Conservation (phyloP, 495 filamentous ascomycete species). For the Amphirosellinia nigrospora region DNA sequence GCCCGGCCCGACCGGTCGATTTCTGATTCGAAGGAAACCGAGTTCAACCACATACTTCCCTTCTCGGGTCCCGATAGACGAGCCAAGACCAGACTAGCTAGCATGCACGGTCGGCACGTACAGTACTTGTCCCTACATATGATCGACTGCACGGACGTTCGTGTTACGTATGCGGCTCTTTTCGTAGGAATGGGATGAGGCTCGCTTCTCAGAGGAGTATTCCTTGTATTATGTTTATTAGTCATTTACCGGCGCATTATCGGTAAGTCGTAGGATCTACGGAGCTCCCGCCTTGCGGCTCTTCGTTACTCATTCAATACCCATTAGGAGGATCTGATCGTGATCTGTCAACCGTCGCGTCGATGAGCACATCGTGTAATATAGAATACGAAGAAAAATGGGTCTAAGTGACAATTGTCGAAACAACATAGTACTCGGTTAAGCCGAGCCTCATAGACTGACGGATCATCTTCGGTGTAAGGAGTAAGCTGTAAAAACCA, state of each 20-base stretch:
- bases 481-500: neutral
- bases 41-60: neutral
- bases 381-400: neutral
- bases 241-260: neutral
- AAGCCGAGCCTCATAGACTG: neutral
- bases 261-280: neutral
- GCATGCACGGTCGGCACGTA: constrained; percentile 3
- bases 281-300: constrained; percentile 6
- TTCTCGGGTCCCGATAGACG: constrained; percentile 10
- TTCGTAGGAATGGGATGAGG: constrained; percentile 22
- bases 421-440: constrained; percentile 5
- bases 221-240: constrained; percentile 10
- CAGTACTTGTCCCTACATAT: neutral
- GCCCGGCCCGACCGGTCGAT: constrained; percentile 7
- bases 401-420: neutral
- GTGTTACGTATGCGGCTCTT: constrained; percentile 22
- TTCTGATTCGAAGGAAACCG: constrained; percentile 16
- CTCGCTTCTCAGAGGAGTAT: constrained; percentile 8
- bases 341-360: neutral
- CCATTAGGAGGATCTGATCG: neutral
- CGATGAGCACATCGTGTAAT: neutral
- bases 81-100: constrained; percentile 3
- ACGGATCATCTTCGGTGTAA: neutral
- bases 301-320: neutral
- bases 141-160: constrained; percentile 16